Evolutionary conservation across 1,284 basidiomycete genomes (phyloP).

Genomic region (Austroboletus olivaceoglutinosus): DNA sequence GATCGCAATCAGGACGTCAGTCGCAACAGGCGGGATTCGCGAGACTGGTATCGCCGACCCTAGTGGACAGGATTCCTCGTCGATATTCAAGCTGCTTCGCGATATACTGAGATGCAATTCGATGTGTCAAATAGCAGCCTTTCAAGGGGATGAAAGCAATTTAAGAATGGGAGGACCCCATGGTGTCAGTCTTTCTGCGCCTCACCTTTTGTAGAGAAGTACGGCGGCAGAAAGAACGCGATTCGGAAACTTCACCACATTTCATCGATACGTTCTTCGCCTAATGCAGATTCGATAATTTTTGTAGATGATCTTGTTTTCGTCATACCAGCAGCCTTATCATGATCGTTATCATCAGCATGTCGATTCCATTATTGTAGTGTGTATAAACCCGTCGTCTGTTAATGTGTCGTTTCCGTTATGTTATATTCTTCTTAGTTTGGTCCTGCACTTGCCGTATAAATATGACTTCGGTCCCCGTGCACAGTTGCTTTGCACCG

Average conservation of each 20-base stretch:
- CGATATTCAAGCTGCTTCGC: neutral
- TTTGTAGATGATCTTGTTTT: neutral
- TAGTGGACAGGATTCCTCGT: neutral
- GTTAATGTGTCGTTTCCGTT: neutral
- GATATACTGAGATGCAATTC: neutral
- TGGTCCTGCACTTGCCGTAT: neutral
- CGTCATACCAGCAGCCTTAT: slow-evolving; percentile 1
- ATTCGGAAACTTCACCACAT: neutral
- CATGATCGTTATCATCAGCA: neutral
- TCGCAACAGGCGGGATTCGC: slow-evolving; percentile 11
- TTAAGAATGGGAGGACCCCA: neutral
- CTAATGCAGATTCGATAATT: neutral
- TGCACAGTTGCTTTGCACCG: no score
- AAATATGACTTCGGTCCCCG: no score
- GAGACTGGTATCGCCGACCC: slow-evolving; percentile 8
- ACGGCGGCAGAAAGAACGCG: neutral
- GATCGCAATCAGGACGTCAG: slow-evolving; percentile 9
- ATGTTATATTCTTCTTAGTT: neutral
- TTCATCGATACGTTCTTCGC: slow-evolving; percentile 1
- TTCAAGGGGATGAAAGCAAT: neutral
- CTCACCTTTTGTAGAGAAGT: neutral
- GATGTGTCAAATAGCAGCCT: neutral
- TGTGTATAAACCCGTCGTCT: neutral
- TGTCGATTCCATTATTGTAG: neutral
- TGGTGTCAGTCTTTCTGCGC: neutral